Evolutionary conservation across 768 basidiomycete genomes (phyloP).

Genomic region (Suillus decipiens): DNA sequence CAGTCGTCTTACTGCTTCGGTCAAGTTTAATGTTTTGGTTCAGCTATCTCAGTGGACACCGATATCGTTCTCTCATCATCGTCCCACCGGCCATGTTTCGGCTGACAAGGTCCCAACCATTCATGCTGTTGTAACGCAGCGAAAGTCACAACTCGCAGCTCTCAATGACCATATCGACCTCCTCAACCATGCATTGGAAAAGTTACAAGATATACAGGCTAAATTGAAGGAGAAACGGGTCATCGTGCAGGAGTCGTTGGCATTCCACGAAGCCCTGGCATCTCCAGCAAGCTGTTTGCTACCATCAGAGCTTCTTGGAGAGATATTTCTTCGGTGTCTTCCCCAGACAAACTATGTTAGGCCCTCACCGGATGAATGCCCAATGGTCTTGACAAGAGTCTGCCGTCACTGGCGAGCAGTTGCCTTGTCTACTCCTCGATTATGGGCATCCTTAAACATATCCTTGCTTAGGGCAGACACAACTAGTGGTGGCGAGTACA

Average conservation of each 20-base stretch:
- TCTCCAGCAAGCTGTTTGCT: constrained; percentile 25
- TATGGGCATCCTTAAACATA: constrained; percentile 34
- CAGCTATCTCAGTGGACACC: constrained; percentile 20
- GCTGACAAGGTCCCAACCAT: constrained; percentile 20
- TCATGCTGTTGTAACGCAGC: constrained; percentile 22
- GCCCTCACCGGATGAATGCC: constrained; percentile 22
- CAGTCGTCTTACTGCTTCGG: not conserved
- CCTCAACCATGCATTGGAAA: constrained; percentile 20
- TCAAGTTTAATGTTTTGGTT: not conserved
- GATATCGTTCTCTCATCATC: constrained; percentile 19
- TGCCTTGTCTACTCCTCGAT: constrained; percentile 30
- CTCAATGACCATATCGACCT: constrained; percentile 22
- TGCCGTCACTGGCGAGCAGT: constrained; percentile 35
- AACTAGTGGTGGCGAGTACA: constrained; percentile 21
- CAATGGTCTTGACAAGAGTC: constrained; percentile 29
- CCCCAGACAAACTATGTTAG: constrained; percentile 25
- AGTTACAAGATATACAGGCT: constrained; percentile 19
- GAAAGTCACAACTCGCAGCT: constrained; percentile 22
- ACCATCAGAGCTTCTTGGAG: constrained; percentile 30
- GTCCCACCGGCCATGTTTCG: constrained; percentile 16
- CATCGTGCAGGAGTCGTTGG: constrained; percentile 23
- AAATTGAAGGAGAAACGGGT: constrained; percentile 21
- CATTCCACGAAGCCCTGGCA: constrained; percentile 25
- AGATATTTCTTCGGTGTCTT: constrained; percentile 33
- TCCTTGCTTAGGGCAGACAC: constrained; percentile 17